A percentile compares a stretch with the other conserved stretches of the same genome.
Evolutionary conservation across 2,329 filamentous ascomycete genomes (phyloP).

Genomic region (Didymella pomorum): DNA sequence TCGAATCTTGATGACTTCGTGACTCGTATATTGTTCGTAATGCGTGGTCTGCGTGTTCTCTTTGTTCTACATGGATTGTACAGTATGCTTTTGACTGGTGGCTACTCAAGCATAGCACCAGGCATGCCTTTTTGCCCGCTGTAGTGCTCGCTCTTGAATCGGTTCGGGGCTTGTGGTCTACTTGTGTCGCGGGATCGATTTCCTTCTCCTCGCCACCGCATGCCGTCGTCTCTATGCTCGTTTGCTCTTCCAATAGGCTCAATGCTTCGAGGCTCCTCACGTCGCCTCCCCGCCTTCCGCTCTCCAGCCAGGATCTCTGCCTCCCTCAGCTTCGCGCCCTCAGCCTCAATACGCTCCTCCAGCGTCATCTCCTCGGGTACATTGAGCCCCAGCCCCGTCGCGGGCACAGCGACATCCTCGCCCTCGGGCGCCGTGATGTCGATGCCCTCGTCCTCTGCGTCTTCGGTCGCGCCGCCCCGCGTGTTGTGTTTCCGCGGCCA

Average conservation of each 20-base stretch:
- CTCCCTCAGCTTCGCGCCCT: conserved; percentile 48
- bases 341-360: conserved; percentile 36
- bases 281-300: conserved; percentile 12
- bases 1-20: no score
- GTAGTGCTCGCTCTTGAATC: conserved; percentile 29
- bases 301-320: conserved; percentile 48
- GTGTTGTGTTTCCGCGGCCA: conserved; percentile 89
- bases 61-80: background rate
- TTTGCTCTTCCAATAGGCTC: no score
- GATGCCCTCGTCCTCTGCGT: background rate
- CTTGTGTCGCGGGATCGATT: background rate
- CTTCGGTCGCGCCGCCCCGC: conserved; percentile 66
- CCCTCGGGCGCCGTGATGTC: background rate
- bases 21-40: no score
- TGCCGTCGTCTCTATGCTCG: conserved; percentile 22
- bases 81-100: background rate
- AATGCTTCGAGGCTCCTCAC: background rate
- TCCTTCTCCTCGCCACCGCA: conserved; percentile 40
- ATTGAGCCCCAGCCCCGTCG: background rate
- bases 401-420: background rate
- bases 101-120: conserved; percentile 39
- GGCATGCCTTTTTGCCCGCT: conserved; percentile 43
- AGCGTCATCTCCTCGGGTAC: conserved; percentile 1
- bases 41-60: no score
- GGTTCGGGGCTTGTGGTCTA: conserved; percentile 7